These are phyloP conservation scores for Fragilariopsis cylindrus DNA, from an alignment of 108 stramenopile genomes.

Conservation along the genomic window DNA sequence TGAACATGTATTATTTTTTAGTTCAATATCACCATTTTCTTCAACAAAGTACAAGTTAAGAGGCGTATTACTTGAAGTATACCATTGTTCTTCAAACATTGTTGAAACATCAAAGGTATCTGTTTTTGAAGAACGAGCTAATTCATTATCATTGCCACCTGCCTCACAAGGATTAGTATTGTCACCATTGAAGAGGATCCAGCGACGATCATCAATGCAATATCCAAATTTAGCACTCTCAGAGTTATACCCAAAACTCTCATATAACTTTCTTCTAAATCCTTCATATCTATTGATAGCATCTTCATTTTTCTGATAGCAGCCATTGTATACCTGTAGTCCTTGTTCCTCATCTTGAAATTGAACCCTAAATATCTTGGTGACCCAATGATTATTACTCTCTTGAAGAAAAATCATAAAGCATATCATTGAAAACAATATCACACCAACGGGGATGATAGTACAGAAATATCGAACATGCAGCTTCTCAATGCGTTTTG, in stretches of 20 bases:
- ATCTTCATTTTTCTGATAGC: not conserved
- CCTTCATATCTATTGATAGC: not conserved
- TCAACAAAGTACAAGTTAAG: not conserved
- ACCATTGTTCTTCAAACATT: not conserved
- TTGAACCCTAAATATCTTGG: conserved; percentile 5
- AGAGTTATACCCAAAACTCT: not conserved
- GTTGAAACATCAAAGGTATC: not conserved
- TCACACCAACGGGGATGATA: not conserved
- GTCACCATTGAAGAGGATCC: not conserved
- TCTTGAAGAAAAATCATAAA: not conserved
- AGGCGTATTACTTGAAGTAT: not conserved
- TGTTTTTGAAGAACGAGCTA: not conserved
- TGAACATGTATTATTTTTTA: not conserved
- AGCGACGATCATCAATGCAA: not conserved
- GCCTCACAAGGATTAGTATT: not conserved
- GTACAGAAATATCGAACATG: too few species aligned
- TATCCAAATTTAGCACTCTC: not conserved
- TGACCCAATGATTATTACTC: not conserved
- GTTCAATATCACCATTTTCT: not conserved
- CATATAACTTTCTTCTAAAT: not conserved
- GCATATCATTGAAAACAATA: not conserved
- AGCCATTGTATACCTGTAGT: conserved; percentile 1
- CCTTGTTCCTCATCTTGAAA: not conserved
- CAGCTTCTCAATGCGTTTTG: not conserved
- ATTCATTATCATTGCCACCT: not conserved